These are phyloP conservation scores for Colletotrichum chlorophyti DNA, from an alignment of 2,329 filamentous ascomycete genomes.

Conservation along the genomic window DNA sequence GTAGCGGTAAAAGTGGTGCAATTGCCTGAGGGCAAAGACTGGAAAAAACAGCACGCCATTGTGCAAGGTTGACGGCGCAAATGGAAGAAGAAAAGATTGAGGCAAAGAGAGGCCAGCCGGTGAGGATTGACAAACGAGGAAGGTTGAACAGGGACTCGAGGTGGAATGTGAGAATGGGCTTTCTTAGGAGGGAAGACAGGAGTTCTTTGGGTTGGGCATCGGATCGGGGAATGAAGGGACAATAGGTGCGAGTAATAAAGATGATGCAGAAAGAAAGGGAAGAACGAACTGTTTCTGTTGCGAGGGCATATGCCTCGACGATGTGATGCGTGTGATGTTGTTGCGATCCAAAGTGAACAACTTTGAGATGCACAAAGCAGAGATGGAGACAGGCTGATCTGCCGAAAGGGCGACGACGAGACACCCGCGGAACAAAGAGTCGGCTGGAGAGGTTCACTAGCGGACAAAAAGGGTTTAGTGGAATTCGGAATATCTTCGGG, in stretches of 20 bases:
- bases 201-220: neutral
- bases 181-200: conserved; percentile 13
- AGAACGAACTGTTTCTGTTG: conserved; percentile 31
- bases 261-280: conserved; percentile 27
- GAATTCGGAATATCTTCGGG: neutral
- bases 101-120: conserved; percentile 17
- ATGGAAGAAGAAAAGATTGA: conserved; percentile 20
- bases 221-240: conserved; percentile 17
- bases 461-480: neutral
- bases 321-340: conserved; percentile 15
- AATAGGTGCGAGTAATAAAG: conserved; percentile 25
- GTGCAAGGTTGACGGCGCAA: conserved; percentile 13
- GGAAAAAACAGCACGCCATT: conserved; percentile 15
- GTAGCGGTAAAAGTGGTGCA: conserved; percentile 25
- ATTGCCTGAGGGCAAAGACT: conserved; percentile 25
- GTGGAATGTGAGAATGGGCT: conserved; percentile 10
- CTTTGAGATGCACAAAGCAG: conserved; percentile 23
- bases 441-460: conserved; percentile 8
- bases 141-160: conserved; percentile 19
- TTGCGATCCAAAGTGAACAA: conserved; percentile 22
- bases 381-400: conserved; percentile 12
- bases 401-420: conserved; percentile 18
- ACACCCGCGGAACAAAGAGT: conserved; percentile 21
- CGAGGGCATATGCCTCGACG: conserved; percentile 26
- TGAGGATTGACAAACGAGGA: conserved; percentile 24